Conservation (phyloP, 495 filamentous ascomycete species). For the Jackrogersella minutella region DNA sequence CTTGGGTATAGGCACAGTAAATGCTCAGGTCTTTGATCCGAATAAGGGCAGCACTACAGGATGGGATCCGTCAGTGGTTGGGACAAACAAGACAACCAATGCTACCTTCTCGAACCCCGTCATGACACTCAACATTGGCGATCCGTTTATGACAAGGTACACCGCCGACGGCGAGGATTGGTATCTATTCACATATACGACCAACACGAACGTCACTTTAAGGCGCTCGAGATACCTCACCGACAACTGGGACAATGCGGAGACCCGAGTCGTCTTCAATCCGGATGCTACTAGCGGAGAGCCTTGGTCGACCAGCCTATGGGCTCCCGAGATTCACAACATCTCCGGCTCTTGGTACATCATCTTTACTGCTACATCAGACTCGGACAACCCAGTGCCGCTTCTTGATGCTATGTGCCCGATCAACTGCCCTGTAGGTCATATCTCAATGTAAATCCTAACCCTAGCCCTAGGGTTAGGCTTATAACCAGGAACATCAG, state of each 20-base stretch:
- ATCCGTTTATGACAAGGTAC: conserved; percentile 41
- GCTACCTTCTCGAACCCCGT: conserved; percentile 48
- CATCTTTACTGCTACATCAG: conserved; percentile 60
- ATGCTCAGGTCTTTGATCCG: conserved; percentile 40
- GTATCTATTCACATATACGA: conserved; percentile 49
- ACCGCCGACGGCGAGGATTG: conserved; percentile 41
- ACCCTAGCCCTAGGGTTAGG: no score
- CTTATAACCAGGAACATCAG: conserved; percentile 21
- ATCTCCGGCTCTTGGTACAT: conserved; percentile 58
- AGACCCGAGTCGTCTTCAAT: conserved; percentile 50
- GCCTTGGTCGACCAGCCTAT: conserved; percentile 56
- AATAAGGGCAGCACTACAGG: conserved; percentile 33
- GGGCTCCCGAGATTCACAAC: conserved; percentile 60
- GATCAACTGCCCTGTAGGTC: conserved; percentile 52
- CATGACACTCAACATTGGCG: conserved; percentile 43
- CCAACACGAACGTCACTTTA: conserved; percentile 45
- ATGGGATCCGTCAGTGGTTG: conserved; percentile 40
- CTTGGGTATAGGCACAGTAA: conserved; percentile 24
- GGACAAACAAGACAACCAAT: conserved; percentile 46
- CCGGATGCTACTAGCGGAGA: conserved; percentile 46
- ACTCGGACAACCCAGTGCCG: conserved; percentile 42
- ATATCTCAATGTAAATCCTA: no score
- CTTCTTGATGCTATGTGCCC: conserved; percentile 43
- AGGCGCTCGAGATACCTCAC: conserved; percentile 46
- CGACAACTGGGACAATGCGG: conserved; percentile 56